Percentiles rank a stretch among this genome's conserved stretches.
Conservation (phyloP, 2,329 filamentous ascomycete genomes). For the Raffaelea albimanens region DNA sequence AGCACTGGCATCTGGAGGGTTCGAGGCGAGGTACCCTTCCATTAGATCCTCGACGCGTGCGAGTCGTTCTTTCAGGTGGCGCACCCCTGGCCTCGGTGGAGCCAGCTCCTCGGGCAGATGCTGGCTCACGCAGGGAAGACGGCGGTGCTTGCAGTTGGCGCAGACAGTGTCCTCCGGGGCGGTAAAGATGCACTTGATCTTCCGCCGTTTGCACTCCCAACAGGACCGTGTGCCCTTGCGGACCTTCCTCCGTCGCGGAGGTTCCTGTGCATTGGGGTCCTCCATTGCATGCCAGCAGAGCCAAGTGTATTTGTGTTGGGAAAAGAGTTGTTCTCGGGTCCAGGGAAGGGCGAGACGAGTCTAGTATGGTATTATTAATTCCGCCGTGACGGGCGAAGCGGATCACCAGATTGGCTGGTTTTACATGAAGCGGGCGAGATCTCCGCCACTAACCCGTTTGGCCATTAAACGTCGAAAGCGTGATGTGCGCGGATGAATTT, state of each 20-base stretch:
- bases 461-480: too few species aligned
- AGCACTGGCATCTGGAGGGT: too few species aligned
- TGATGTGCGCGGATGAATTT: too few species aligned
- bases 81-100: slow-evolving; percentile 18
- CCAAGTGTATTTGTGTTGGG: too few species aligned
- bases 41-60: slow-evolving; percentile 5
- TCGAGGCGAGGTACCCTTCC: background rate
- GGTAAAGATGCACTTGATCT: slow-evolving; percentile 38
- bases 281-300: too few species aligned
- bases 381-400: background rate
- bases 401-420: too few species aligned
- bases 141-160: slow-evolving; percentile 33
- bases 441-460: too few species aligned
- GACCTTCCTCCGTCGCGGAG: slow-evolving; percentile 6
- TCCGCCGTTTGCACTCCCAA: slow-evolving; percentile 48
- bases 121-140: slow-evolving; percentile 34
- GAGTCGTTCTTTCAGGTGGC: slow-evolving; percentile 8
- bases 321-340: too few species aligned
- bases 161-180: slow-evolving; percentile 26
- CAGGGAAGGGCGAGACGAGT: too few species aligned
- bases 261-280: too few species aligned
- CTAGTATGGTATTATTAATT: too few species aligned
- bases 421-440: too few species aligned
- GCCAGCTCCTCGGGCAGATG: slow-evolving; percentile 27
- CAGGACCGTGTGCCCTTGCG: slow-evolving; percentile 35